Evolutionary conservation across 106 monocot species (phyloP).

Genomic region (Dactylorhiza incarnata): DNA sequence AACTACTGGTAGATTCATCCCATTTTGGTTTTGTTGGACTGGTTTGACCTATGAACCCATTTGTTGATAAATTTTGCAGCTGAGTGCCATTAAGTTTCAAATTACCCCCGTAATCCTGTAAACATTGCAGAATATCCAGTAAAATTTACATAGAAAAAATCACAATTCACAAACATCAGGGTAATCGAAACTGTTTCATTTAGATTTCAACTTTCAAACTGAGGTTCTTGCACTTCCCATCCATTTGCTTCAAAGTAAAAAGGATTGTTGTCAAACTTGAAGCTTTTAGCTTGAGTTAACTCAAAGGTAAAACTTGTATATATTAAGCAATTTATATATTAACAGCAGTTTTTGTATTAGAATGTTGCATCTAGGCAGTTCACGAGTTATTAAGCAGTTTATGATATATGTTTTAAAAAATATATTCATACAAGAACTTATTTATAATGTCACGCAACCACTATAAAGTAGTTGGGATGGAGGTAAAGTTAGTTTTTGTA

Average conservation of each 20-base stretch:
- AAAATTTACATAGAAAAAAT: neutral
- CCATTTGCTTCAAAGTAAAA: too few relatives aligned
- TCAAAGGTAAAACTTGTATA: too few relatives aligned
- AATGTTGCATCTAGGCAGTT: neutral
- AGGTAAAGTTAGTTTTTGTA: neutral
- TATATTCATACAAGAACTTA: neutral
- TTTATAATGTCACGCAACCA: neutral
- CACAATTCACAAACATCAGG: neutral
- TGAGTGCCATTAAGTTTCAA: neutral
- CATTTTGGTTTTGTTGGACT: too few relatives aligned
- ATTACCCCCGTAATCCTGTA: neutral
- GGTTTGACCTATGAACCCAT: too few relatives aligned
- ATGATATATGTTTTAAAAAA: neutral
- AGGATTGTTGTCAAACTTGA: neutral
- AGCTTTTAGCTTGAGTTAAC: neutral
- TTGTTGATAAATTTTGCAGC: neutral
- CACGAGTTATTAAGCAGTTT: neutral
- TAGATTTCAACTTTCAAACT: neutral
- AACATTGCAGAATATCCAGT: neutral
- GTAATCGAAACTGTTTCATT: neutral
- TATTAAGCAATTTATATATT: too few relatives aligned
- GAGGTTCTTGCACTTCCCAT: neutral
- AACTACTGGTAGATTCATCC: too few relatives aligned
- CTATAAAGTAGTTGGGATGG: neutral
- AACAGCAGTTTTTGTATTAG: too few relatives aligned